Evolutionary conservation across 2,329 filamentous ascomycete genomes (phyloP).

Genomic region (Pseudogymnoascus sp.): DNA sequence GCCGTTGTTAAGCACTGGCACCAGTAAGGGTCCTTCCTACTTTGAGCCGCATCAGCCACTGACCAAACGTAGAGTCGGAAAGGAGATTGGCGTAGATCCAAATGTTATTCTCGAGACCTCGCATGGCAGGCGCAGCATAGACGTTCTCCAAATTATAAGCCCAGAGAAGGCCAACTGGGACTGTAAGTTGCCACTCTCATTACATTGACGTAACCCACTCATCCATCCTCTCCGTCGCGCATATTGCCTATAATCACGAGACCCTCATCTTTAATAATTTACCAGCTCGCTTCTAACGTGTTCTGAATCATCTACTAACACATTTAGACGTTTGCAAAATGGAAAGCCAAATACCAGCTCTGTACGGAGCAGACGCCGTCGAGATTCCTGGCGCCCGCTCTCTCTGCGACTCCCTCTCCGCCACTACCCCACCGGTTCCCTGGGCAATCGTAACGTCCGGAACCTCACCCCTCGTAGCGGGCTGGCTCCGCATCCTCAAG

Average conservation of each 20-base stretch:
- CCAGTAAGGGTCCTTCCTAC: conserved; percentile 26
- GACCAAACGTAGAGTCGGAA: conserved; percentile 53
- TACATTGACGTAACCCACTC: background rate
- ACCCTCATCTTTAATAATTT: background rate
- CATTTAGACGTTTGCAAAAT: conserved; percentile 65
- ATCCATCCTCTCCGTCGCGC: background rate
- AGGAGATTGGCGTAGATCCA: conserved; percentile 78
- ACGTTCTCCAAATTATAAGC: conserved; percentile 70
- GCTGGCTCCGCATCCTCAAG: conserved; percentile 62
- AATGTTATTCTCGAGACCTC: conserved; percentile 80
- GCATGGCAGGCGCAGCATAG: conserved; percentile 84
- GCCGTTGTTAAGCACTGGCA: conserved; percentile 76
- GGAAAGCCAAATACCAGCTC: conserved; percentile 69
- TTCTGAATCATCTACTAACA: background rate
- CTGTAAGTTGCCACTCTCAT: conserved; percentile 51
- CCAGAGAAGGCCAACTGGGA: conserved; percentile 88
- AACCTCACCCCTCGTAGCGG: conserved; percentile 58
- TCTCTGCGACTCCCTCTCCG: conserved; percentile 61
- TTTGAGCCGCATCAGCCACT: background rate
- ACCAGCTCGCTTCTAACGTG: background rate
- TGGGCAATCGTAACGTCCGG: conserved; percentile 88
- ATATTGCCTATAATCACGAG: background rate
- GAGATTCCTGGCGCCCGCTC: conserved; percentile 78
- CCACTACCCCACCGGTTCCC: conserved; percentile 37
- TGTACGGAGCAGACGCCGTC: conserved; percentile 68